Evolutionary conservation across 2,329 filamentous ascomycete species (phyloP).

Genomic region (Cytospora chrysosperma): DNA sequence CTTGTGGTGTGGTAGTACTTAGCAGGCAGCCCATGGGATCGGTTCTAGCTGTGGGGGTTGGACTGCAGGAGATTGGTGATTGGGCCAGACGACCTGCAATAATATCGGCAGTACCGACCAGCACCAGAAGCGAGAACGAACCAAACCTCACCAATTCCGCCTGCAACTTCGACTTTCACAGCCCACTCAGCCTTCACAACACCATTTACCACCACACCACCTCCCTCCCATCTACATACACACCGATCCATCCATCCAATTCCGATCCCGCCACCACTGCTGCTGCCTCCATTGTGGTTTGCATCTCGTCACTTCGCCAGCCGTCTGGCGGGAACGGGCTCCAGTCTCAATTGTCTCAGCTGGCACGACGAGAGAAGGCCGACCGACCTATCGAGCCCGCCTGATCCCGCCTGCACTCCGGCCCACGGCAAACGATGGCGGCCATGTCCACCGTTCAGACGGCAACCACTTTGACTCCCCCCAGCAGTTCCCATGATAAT

Average conservation of each 20-base stretch:
- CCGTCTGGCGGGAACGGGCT: constrained; percentile 7
- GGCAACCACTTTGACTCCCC: constrained; percentile 48
- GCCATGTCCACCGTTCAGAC: constrained; percentile 52
- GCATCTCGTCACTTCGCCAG: constrained; percentile 10
- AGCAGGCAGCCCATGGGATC: constrained; percentile 4
- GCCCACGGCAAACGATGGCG: constrained; percentile 44
- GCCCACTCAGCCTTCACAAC: neutral
- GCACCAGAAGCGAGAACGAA: constrained; percentile 6
- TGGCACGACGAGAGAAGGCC: constrained; percentile 14
- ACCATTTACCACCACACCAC: too few relatives aligned
- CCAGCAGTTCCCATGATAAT: constrained; percentile 50
- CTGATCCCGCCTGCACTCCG: constrained; percentile 14
- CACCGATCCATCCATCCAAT: neutral
- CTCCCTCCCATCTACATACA: neutral
- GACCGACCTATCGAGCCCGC: constrained; percentile 5
- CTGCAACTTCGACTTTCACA: neutral
- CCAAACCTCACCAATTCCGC: neutral
- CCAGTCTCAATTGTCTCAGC: constrained; percentile 19
- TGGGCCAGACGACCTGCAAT: constrained; percentile 21
- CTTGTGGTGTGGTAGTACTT: neutral
- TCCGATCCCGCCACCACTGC: constrained; percentile 7
- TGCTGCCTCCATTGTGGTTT: constrained; percentile 13
- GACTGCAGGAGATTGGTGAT: constrained; percentile 22
- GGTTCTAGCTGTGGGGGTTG: neutral
- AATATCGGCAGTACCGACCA: constrained; percentile 26